phyloP scores from a whole-genome alignment of 352 stramenopile species.

The Phytophthora kernoviae region DNA sequence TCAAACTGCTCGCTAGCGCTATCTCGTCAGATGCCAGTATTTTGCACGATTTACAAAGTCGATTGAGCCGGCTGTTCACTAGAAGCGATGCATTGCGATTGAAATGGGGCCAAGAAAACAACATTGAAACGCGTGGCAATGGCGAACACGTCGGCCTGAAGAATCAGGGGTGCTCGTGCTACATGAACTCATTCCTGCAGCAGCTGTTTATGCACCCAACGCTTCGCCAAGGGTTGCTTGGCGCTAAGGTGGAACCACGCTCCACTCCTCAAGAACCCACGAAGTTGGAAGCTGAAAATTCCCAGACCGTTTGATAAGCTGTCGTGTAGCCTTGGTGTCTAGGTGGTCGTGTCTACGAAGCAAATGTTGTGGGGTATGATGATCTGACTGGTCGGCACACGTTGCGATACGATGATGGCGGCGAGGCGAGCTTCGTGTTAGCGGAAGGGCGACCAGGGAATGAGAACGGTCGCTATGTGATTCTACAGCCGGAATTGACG shows the following conservation, averaged over 20 bases:
- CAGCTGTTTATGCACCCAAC: conserved; percentile 94
- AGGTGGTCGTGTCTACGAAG: conserved; percentile 93
- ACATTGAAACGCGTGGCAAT: conserved; percentile 79
- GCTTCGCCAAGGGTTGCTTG: conserved; percentile 78
- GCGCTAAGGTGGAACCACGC: conserved; percentile 64
- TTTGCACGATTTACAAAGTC: conserved; percentile 60
- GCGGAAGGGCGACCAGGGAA: conserved; percentile 93
- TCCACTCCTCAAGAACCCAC: conserved; percentile 71
- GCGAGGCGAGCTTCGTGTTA: conserved; percentile 88
- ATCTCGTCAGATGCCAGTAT: conserved; percentile 73
- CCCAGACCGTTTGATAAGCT: conserved; percentile 71
- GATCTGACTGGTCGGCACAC: conserved; percentile 72
- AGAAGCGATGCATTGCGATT: conserved; percentile 59
- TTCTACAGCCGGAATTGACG: conserved; percentile 77
- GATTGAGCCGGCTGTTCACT: conserved; percentile 67
- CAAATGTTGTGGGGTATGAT: conserved; percentile 91
- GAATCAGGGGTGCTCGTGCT: conserved; percentile 99
- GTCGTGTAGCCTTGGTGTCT: conserved; percentile 91
- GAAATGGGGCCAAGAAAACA: conserved; percentile 87
- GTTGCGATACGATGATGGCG: conserved; percentile 89
- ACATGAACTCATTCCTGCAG: conserved; percentile 99
- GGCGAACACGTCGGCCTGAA: conserved; percentile 94
- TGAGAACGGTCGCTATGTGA: conserved; percentile 95
- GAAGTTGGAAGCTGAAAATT: conserved; percentile 89
- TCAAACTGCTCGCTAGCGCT: conserved; percentile 79